Evolutionary conservation across 208 protist species (phyloP), one percentile per base, ranked within the genome.

Genomic region (Trypanosoma conorhini): DNA sequence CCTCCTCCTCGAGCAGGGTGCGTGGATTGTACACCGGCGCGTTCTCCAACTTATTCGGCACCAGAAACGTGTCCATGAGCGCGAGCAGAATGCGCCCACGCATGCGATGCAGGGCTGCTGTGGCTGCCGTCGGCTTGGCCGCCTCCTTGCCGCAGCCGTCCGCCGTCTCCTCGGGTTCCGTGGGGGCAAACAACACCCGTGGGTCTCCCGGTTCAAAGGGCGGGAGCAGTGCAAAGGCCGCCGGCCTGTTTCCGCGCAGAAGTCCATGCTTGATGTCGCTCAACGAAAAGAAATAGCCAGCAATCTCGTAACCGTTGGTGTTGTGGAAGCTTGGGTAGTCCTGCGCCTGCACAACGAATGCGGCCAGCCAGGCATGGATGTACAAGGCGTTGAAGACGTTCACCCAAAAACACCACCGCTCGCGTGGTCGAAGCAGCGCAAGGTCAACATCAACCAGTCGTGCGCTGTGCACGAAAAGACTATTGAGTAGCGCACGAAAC

Each of bases 321-420:
- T 77, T 72, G 66, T 89, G 83, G 58, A 90, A 91, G 35, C 46
- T 48, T 24, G 70, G 70, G 33, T 68, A 70, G 38, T 75, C 68
- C 42, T 80, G 62, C 46, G 40, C 73, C 35, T 31, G 42, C 42
- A 55, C 52, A 26, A n/a, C 40, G 40, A 31, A 68, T 10, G 72
- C 69, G 3, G 52, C 62, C 54, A 91, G 58, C 85, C 88, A 94
- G 12, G 88, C 83, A 62, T 85, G 84, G 24, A 90, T 80, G 63
- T 91, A 94, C 22, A 88, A 64, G 38, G 77, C 76, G 68, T 94
- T 94, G 72, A 82, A 94, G 1, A 90, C 48, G 60, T 94, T 94
- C 7, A 83, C 67, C 70, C 68, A 84, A 28, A 84, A 84, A 56
- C 66, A 76, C 51, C 65, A 75, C 8, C 19, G 48, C 40, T 71